These are phyloP conservation scores for Myriangium duriaei DNA, from an alignment of 2,329 filamentous ascomycete genomes.

Conservation along the genomic window DNA sequence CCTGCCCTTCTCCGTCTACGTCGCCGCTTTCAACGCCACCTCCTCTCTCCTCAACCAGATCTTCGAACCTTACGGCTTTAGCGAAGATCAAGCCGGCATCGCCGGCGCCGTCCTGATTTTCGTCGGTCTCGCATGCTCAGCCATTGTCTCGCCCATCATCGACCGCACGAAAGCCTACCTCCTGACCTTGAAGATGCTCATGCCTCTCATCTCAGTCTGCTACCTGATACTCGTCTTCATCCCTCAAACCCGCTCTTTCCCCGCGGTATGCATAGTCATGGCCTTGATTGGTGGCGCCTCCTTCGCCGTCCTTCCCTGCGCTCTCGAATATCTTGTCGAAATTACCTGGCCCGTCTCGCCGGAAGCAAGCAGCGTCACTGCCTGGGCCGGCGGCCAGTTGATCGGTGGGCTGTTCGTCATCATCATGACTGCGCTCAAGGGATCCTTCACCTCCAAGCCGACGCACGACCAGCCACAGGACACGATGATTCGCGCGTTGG, in stretches of 20 bases:
- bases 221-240: conserved; percentile 79
- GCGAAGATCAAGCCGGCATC: conserved; percentile 74
- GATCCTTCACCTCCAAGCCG: conserved; percentile 16
- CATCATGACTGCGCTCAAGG: conserved; percentile 62
- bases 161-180: conserved; percentile 77
- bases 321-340: conserved; percentile 76
- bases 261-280: conserved; percentile 62
- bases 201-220: conserved; percentile 53
- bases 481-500: conserved; percentile 62
- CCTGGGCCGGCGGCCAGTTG: conserved; percentile 79
- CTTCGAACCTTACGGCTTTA: conserved; percentile 72
- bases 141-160: conserved; percentile 66
- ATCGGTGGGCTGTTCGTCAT: conserved; percentile 77
- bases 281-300: conserved; percentile 65
- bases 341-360: conserved; percentile 77
- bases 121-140: conserved; percentile 67
- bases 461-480: conserved; percentile 19
- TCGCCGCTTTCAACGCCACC: conserved; percentile 86
- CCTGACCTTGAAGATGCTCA: conserved; percentile 55
- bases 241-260: conserved; percentile 47
- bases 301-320: conserved; percentile 72
- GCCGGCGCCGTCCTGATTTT: conserved; percentile 81
- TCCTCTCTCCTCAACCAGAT: conserved; percentile 86
- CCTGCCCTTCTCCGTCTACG: conserved; percentile 70
- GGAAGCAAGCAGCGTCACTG: conserved; percentile 70